These are phyloP conservation scores for Apiospora koreana DNA, from an alignment of 2,329 filamentous ascomycete species.

Conservation along the genomic window DNA sequence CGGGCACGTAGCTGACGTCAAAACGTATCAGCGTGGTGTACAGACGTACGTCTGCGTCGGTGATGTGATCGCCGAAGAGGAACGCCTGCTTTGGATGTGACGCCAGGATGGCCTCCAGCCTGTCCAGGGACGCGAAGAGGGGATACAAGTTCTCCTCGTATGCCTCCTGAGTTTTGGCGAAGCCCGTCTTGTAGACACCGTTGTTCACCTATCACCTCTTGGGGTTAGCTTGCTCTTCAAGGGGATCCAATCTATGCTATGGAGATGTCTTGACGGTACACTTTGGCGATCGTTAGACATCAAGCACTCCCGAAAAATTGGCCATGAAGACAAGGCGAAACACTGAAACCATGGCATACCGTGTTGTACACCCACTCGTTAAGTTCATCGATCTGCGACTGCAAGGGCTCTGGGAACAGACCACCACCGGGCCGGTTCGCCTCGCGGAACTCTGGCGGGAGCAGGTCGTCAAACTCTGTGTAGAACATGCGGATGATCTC, in stretches of 20 bases:
- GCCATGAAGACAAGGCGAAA: too few relatives aligned
- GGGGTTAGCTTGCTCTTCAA: background rate
- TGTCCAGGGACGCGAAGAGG: constrained; percentile 66
- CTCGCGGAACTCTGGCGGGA: constrained; percentile 55
- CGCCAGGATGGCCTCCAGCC: constrained; percentile 46
- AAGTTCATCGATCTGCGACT: constrained; percentile 60
- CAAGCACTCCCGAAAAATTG: too few relatives aligned
- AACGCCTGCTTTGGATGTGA: constrained; percentile 49
- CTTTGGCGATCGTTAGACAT: too few relatives aligned
- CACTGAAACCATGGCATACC: constrained; percentile 22
- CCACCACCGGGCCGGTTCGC: constrained; percentile 49
- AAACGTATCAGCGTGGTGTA: constrained; percentile 69
- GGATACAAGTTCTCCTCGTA: constrained; percentile 63
- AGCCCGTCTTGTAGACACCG: constrained; percentile 59
- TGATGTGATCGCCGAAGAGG: constrained; percentile 61
- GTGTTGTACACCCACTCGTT: constrained; percentile 68
- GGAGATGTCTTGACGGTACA: too few relatives aligned
- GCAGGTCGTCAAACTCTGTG: constrained; percentile 66
- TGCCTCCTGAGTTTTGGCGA: constrained; percentile 64
- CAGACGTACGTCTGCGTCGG: constrained; percentile 69
- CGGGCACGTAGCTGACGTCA: constrained; percentile 67
- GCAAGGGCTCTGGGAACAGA: constrained; percentile 56
- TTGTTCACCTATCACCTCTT: constrained; percentile 36
- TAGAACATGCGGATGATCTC: constrained; percentile 88
- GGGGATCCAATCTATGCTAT: too few relatives aligned